A percentile compares a stretch with the other conserved stretches of the same genome.
Evolutionary conservation across 345 rosid genomes (phyloP).

Genomic region (Eucalyptus pumila): DNA sequence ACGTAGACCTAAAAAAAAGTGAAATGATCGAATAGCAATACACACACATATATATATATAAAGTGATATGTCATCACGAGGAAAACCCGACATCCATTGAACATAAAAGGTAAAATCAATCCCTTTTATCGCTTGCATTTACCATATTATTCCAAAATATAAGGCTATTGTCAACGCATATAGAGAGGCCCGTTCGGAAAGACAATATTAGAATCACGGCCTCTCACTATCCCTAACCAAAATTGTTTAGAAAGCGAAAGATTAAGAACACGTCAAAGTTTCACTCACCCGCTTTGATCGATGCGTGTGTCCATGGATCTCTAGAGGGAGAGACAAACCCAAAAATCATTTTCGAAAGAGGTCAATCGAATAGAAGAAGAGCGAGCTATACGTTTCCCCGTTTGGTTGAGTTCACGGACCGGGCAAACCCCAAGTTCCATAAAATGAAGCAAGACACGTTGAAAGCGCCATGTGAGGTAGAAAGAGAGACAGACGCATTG

Average conservation of each 20-base stretch:
- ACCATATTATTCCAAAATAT: not conserved
- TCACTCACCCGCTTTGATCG: not conserved
- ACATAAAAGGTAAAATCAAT: not conserved
- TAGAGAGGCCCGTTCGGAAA: accelerated
- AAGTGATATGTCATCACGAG: not conserved
- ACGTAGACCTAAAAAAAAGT: too few relatives aligned
- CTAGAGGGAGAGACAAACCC: not conserved
- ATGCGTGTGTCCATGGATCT: not conserved
- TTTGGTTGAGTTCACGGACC: not conserved
- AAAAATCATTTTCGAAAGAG: not conserved
- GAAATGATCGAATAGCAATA: too few relatives aligned
- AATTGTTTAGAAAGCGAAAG: not conserved
- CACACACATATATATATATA: too few relatives aligned
- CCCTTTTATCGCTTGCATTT: not conserved
- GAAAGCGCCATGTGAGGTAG: not conserved
- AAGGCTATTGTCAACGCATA: not conserved
- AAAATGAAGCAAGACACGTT: not conserved
- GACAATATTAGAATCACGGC: not conserved
- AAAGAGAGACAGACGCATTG: not conserved
- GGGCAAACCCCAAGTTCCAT: not conserved
- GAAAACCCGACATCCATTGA: not conserved
- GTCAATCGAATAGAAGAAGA: not conserved
- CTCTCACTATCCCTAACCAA: not conserved
- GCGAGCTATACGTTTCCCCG: not conserved
- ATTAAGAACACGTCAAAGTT: not conserved